These are phyloP conservation scores for Colletotrichum orbiculare DNA, from an alignment of 2,329 filamentous ascomycete genomes.

Conservation along the genomic window DNA sequence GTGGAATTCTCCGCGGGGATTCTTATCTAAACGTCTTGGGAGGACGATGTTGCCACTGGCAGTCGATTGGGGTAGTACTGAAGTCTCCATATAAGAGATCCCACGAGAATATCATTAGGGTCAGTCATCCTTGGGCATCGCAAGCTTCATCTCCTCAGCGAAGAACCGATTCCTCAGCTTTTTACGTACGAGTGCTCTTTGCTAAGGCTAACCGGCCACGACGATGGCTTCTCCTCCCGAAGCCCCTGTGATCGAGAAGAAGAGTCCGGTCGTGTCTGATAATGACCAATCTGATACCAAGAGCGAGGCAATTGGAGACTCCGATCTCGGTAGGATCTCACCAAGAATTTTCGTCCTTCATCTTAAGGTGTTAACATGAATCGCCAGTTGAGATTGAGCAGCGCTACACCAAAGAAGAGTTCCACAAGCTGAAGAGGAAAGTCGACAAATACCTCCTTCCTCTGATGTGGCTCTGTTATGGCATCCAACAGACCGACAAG, in stretches of 20 bases:
- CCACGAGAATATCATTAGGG: too few species aligned
- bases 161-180: too few species aligned
- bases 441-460: slow-evolving; percentile 58
- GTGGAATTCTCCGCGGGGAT: slow-evolving; percentile 25
- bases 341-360: neutral
- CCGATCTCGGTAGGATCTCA: slow-evolving; percentile 10
- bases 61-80: neutral
- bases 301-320: slow-evolving; percentile 19
- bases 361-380: neutral
- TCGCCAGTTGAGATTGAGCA: slow-evolving; percentile 25
- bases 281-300: slow-evolving; percentile 21
- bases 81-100: slow-evolving; percentile 20
- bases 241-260: slow-evolving; percentile 19
- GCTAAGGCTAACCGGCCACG: neutral
- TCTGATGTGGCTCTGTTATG: slow-evolving; percentile 61
- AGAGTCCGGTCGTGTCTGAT: slow-evolving; percentile 16
- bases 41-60: slow-evolving; percentile 20
- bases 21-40: slow-evolving; percentile 22
- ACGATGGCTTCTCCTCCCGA: slow-evolving; percentile 17
- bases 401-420: slow-evolving; percentile 50
- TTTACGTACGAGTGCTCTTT: too few species aligned
- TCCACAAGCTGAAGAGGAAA: slow-evolving; percentile 52
- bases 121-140: too few species aligned
- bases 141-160: too few species aligned
- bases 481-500: slow-evolving; percentile 61